A percentile compares a stretch with the other conserved stretches of the same genome.
These are phyloP conservation scores for Aspergillus tubingensis DNA, from an alignment of 2,329 filamentous ascomycete species.

Conservation along the genomic window DNA sequence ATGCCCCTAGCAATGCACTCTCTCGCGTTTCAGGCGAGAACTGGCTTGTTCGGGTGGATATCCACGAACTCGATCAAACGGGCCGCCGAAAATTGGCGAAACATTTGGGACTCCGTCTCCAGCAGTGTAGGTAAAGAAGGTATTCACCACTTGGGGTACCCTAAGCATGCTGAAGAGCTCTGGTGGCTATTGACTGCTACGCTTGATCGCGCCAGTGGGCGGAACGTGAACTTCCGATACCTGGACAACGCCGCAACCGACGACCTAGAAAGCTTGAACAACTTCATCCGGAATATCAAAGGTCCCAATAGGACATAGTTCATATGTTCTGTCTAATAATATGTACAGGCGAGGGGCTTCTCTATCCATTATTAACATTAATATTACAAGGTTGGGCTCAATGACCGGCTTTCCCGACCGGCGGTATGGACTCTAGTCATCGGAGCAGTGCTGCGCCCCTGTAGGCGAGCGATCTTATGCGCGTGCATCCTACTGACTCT, in stretches of 20 bases:
- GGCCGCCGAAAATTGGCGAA: constrained; percentile 32
- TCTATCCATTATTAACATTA: neutral
- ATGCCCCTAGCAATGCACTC: constrained; percentile 29
- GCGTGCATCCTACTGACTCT: constrained; percentile 7
- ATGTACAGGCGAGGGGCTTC: constrained; percentile 3
- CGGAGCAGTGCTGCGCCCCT: no score
- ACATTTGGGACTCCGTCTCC: constrained; percentile 27
- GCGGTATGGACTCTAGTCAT: no score
- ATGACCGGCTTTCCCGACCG: neutral
- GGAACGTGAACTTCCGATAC: constrained; percentile 22
- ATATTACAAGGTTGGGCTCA: neutral
- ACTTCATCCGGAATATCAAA: constrained; percentile 31
- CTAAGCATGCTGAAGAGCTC: constrained; percentile 35
- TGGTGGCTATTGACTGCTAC: constrained; percentile 34
- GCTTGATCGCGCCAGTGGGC: constrained; percentile 22
- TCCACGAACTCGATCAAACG: constrained; percentile 28
- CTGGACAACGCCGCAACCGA: constrained; percentile 32
- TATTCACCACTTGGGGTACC: constrained; percentile 30
- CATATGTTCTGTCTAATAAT: neutral
- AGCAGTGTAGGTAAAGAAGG: constrained; percentile 23
- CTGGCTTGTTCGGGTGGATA: constrained; percentile 29
- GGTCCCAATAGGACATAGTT: neutral
- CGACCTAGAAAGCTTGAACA: constrained; percentile 33
- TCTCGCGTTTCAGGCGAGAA: constrained; percentile 31
- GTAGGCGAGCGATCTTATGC: no score